A percentile compares a stretch with the other conserved stretches of the same genome.
These are phyloP conservation scores for Coniochaeta sp. DNA, from an alignment of 2,329 filamentous ascomycete species.

Conservation along the genomic window DNA sequence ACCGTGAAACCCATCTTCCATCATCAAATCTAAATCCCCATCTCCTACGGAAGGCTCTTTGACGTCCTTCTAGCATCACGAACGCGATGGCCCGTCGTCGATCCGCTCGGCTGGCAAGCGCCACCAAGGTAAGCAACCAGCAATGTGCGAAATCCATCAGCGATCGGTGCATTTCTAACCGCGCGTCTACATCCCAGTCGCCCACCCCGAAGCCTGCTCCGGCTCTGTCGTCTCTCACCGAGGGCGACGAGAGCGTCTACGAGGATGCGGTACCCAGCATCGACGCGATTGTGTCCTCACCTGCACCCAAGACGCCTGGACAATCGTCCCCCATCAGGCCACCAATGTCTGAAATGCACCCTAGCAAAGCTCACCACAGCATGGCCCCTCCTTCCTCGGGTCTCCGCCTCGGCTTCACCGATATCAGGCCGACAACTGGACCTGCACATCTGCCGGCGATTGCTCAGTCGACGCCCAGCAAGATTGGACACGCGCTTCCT, in stretches of 20 bases:
- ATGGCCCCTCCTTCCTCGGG: slow-evolving; percentile 73
- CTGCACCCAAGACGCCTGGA: slow-evolving; percentile 48
- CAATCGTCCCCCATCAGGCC: slow-evolving; percentile 62
- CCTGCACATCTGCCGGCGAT: slow-evolving; percentile 31
- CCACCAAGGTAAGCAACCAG: slow-evolving; percentile 25
- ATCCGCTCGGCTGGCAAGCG: slow-evolving; percentile 34
- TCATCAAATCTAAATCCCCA: background rate
- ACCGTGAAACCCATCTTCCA: background rate
- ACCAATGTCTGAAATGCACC: slow-evolving; percentile 80
- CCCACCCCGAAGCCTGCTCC: slow-evolving; percentile 13
- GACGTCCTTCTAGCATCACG: background rate
- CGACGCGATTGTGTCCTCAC: slow-evolving; percentile 26
- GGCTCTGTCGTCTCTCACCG: slow-evolving; percentile 33
- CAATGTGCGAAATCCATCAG: background rate
- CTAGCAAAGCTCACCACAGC: slow-evolving; percentile 71
- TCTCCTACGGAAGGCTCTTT: background rate
- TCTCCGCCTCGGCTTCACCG: slow-evolving; percentile 73
- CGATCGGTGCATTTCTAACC: slow-evolving; percentile 1
- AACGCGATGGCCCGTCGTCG: slow-evolving; percentile 30
- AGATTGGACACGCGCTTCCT: slow-evolving; percentile 33
- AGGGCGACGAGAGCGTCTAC: slow-evolving; percentile 35
- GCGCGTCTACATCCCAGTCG: background rate
- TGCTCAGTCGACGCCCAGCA: slow-evolving; percentile 58
- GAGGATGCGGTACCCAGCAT: slow-evolving; percentile 19
- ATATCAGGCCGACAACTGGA: slow-evolving; percentile 54